Evolutionary conservation across 805 yeast genomes (phyloP), one percentile per base, ranked within the genome.

Genomic region (Candida parachauliodes): DNA sequence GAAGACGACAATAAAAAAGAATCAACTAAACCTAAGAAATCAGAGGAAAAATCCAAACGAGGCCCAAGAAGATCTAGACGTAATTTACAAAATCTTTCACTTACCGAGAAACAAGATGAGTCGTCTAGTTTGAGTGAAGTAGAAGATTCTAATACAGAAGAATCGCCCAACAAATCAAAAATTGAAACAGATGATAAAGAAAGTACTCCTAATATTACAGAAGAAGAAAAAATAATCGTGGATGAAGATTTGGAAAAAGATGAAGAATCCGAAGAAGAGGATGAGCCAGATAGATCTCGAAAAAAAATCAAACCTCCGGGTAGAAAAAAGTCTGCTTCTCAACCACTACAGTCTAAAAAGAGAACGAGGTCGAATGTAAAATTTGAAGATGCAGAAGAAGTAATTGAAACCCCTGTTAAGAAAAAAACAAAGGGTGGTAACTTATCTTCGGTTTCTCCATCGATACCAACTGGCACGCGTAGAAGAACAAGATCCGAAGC

Each of bases 61-160:
- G 21, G 17, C 15, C 9, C 23, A 46, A 46, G 18, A 39, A 47
- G 4, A 44, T 39, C 8, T 35, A 49, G 23, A 33, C 40, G 32
- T 16, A 24, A 19, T 10, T 18, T 39, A 9, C 36, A 32, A 17
- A 40, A 36, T 10, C 6, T 36, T 14, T 5, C 12, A 4, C 23
- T 25, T 17, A 42, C 25, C 26, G 43, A 28, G 14, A 32, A 27
- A 8, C 41, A 39, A 4, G 42, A 39, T 19, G 45, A 43, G 16
- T 40, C 47, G 8, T 36, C 48, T 9, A 46, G 40, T 8, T 27
- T 39, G 10, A 45, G 47, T 32, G 49, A 41, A 35, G 39, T 29
- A 10, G 42, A 29, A 21, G 27, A 38, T 5, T 41, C 20, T 2
- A 34, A 36, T 5, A 20, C 26, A 17, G 32, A 36, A 14, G 40